Evolutionary conservation across 2,329 filamentous ascomycete genomes (phyloP).

Genomic region (Epichloe sp.): DNA sequence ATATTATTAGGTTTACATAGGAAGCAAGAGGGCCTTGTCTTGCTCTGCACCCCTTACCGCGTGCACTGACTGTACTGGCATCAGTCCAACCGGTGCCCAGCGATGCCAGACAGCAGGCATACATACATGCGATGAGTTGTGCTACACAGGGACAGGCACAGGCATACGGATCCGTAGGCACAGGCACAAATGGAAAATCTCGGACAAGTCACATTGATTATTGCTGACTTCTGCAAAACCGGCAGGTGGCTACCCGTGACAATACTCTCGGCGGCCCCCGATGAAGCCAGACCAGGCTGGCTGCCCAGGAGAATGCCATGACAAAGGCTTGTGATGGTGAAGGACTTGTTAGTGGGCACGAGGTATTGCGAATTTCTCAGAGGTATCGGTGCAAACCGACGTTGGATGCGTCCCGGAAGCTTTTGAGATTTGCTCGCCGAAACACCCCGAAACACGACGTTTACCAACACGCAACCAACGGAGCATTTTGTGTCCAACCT

Average conservation of each 20-base stretch:
- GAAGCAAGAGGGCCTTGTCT: neutral
- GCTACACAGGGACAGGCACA: neutral
- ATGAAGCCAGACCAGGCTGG: neutral
- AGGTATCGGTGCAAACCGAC: no score
- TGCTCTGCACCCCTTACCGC: neutral
- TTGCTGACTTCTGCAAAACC: neutral
- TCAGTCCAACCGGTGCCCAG: neutral
- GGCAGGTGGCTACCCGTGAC: neutral
- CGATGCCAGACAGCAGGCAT: neutral
- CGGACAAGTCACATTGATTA: neutral
- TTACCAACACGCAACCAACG: neutral
- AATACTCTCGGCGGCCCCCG: neutral
- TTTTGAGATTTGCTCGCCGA: neutral
- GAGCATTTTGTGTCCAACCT: neutral
- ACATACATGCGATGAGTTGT: neutral
- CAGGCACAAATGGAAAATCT: neutral
- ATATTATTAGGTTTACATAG: no score
- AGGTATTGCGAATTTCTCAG: no score
- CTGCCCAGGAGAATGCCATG: neutral
- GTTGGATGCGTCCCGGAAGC: neutral
- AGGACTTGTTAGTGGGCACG: neutral
- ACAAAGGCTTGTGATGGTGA: neutral
- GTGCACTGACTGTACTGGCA: neutral
- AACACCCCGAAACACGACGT: neutral
- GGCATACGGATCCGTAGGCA: no score